Evolutionary conservation across 2,329 filamentous ascomycete genomes (phyloP).

Genomic region (Pezicula rhizophila): DNA sequence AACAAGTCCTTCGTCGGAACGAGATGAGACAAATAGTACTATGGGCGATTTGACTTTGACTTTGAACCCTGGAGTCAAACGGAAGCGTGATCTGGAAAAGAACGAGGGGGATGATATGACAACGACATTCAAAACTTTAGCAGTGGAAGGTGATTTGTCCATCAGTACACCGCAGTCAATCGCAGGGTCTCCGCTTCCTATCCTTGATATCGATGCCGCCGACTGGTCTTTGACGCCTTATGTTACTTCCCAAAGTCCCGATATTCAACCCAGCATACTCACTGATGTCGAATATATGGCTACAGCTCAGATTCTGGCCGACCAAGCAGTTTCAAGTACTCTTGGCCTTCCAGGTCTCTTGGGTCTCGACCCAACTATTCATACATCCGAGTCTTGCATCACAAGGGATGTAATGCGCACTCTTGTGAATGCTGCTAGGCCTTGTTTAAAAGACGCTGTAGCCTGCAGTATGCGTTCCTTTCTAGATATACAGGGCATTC

Average conservation of each 20-base stretch:
- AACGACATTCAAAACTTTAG: slow-evolving; percentile 25
- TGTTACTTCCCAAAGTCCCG: slow-evolving; percentile 54
- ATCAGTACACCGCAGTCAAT: slow-evolving; percentile 20
- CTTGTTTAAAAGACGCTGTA: slow-evolving; percentile 36
- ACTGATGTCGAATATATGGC: slow-evolving; percentile 58
- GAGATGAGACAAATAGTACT: slow-evolving; percentile 46
- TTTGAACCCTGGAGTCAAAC: slow-evolving; percentile 33
- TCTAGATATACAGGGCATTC: slow-evolving; percentile 52
- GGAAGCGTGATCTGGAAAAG: slow-evolving; percentile 22
- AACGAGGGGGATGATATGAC: slow-evolving; percentile 21
- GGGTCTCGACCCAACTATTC: not conserved
- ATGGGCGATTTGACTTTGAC: slow-evolving; percentile 45
- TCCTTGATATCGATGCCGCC: slow-evolving; percentile 26
- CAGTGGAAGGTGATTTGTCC: slow-evolving; percentile 21
- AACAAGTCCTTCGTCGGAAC: slow-evolving; percentile 47
- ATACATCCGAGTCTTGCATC: slow-evolving; percentile 6
- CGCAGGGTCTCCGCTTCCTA: slow-evolving; percentile 18
- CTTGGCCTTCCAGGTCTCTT: slow-evolving; percentile 21
- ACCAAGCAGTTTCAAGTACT: slow-evolving; percentile 56
- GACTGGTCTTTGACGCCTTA: slow-evolving; percentile 43
- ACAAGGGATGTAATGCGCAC: slow-evolving; percentile 32
- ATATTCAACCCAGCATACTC: slow-evolving; percentile 18
- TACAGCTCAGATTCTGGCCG: slow-evolving; percentile 64
- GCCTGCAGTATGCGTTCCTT: slow-evolving; percentile 42
- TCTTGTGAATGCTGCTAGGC: slow-evolving; percentile 38